Conservation (phyloP, 805 yeast species). For the Nakazawaea sp. region DNA sequence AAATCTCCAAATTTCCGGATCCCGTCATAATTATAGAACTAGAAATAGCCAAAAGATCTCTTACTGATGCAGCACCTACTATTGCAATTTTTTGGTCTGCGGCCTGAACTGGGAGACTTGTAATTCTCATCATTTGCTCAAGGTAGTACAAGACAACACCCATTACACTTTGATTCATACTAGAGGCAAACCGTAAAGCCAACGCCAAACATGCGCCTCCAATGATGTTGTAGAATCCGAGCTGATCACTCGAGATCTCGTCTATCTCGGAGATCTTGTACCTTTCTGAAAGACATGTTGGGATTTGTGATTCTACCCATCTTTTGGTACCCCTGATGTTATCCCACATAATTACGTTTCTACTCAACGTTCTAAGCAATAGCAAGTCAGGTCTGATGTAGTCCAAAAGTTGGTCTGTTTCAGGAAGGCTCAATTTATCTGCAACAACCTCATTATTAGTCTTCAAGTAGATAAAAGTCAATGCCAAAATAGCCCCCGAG, state of each 20-base stretch:
- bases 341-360: constrained; percentile 69
- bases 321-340: constrained; percentile 35
- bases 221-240: constrained; percentile 56
- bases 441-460: constrained; percentile 59
- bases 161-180: constrained; percentile 47
- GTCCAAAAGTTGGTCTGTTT: constrained; percentile 49
- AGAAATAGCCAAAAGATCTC: constrained; percentile 56
- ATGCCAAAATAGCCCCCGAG: constrained; percentile 71
- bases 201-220: constrained; percentile 74
- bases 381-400: constrained; percentile 77
- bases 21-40: constrained; percentile 81
- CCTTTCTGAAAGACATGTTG: constrained; percentile 31
- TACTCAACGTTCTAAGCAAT: constrained; percentile 56
- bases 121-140: constrained; percentile 41
- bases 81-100: constrained; percentile 56
- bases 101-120: constrained; percentile 33
- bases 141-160: constrained; percentile 46
- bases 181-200: constrained; percentile 73
- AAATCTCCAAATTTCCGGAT: constrained; percentile 75
- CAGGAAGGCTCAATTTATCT: constrained; percentile 51
- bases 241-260: constrained; percentile 48
- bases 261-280: constrained; percentile 21
- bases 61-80: constrained; percentile 45
- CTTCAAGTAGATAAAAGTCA: constrained; percentile 66
- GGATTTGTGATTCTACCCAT: constrained; percentile 59